These are phyloP conservation scores for Terana coerulea DNA, from an alignment of 768 basidiomycete genomes.

Conservation along the genomic window DNA sequence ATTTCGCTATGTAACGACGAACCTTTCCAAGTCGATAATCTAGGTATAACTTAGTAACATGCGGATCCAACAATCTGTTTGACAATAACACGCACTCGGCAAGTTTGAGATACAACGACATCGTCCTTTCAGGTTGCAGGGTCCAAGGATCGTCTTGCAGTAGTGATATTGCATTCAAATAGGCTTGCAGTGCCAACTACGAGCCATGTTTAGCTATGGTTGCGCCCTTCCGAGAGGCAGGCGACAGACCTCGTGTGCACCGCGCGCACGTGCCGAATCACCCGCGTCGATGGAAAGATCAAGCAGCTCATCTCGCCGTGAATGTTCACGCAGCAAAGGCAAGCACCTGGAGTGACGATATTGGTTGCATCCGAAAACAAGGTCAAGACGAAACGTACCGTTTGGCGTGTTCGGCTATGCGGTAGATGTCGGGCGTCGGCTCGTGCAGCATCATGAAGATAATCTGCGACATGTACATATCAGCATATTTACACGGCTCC, in stretches of 20 bases:
- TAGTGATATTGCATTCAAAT: constrained; percentile 54
- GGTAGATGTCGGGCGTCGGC: constrained; percentile 56
- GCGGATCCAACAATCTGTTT: neutral
- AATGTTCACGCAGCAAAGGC: constrained; percentile 54
- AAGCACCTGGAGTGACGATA: constrained; percentile 45
- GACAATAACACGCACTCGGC: constrained; percentile 49
- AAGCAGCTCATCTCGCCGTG: constrained; percentile 57
- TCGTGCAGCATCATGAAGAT: constrained; percentile 70
- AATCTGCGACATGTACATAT: constrained; percentile 39
- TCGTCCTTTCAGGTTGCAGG: constrained; percentile 43
- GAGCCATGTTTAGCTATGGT: no score
- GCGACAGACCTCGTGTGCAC: constrained; percentile 63
- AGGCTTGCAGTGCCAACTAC: constrained; percentile 61
- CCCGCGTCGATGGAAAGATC: constrained; percentile 64
- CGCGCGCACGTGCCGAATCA: constrained; percentile 66
- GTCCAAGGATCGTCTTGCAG: constrained; percentile 53
- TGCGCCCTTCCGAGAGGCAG: no score
- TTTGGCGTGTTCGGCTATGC: constrained; percentile 68
- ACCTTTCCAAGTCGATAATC: constrained; percentile 68
- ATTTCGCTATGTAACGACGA: neutral
- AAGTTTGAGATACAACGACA: constrained; percentile 50
- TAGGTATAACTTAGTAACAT: constrained; percentile 20
- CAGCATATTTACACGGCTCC: neutral
- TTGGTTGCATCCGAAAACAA: neutral
- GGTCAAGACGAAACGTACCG: constrained; percentile 32